Percentiles rank a stretch among this genome's conserved stretches.
Conservation (phyloP, 1,284 basidiomycete species). For the Pisolithus thermaeus region DNA sequence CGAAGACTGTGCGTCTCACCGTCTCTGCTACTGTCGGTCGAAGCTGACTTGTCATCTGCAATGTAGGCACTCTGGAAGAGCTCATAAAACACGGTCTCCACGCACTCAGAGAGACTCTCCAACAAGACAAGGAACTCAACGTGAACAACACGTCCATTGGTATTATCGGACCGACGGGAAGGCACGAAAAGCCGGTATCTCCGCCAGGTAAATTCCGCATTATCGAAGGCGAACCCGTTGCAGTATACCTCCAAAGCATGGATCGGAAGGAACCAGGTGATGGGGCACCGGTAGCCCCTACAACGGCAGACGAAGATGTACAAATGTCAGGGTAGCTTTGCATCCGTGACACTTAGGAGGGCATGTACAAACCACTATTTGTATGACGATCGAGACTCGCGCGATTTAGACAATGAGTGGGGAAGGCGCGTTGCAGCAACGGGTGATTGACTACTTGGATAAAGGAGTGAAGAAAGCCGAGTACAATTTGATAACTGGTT, state of each 20-base stretch:
- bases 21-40: background rate
- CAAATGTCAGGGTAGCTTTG: constrained; percentile 64
- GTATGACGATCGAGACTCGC: background rate
- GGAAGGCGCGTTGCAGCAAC: background rate
- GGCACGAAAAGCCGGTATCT: constrained; percentile 47
- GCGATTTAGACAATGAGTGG: constrained; percentile 4
- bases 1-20: constrained; percentile 59
- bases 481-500: background rate
- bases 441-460: background rate
- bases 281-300: constrained; percentile 30
- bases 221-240: constrained; percentile 70
- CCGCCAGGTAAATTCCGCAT: constrained; percentile 67
- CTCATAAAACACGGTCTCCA: constrained; percentile 89
- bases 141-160: constrained; percentile 90
- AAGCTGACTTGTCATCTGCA: background rate
- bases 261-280: constrained; percentile 51
- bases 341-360: constrained; percentile 9
- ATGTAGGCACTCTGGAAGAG: constrained; percentile 71
- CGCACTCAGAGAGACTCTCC: constrained; percentile 90
- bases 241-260: constrained; percentile 69
- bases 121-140: constrained; percentile 95
- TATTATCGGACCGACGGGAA: constrained; percentile 71
- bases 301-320: constrained; percentile 61
- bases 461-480: background rate
- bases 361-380: background rate